Conservation (phyloP, 805 yeast species). For the Nakazawaea holstii region DNA sequence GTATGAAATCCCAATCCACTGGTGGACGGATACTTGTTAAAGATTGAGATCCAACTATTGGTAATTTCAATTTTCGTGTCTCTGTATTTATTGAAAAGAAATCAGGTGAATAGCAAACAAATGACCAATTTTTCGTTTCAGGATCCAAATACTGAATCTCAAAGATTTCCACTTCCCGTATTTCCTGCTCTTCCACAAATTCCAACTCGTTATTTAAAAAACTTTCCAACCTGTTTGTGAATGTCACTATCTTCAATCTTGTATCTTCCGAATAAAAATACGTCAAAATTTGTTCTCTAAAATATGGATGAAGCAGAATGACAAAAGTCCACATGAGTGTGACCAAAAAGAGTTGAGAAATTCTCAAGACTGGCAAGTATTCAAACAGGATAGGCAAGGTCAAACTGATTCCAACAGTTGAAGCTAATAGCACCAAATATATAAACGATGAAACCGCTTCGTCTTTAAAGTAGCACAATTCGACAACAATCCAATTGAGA, state of each 20-base stretch:
- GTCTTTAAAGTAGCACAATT: conserved; percentile 59
- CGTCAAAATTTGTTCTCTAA: conserved; percentile 41
- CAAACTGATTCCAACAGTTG: not conserved
- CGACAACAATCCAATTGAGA: conserved; percentile 39
- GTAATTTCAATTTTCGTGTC: conserved; percentile 25
- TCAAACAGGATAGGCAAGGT: conserved; percentile 14
- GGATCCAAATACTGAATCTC: conserved; percentile 57
- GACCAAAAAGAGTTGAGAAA: conserved; percentile 30
- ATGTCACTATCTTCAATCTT: conserved; percentile 41
- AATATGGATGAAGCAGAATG: conserved; percentile 46
- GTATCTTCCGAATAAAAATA: conserved; percentile 60
- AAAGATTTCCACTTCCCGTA: conserved; percentile 54
- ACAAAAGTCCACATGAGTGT: conserved; percentile 43
- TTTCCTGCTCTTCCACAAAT: conserved; percentile 34
- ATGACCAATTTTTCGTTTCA: conserved; percentile 53
- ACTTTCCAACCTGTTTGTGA: conserved; percentile 45
- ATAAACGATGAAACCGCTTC: conserved; percentile 52
- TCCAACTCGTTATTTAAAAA: conserved; percentile 33
- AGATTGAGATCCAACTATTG: conserved; percentile 21
- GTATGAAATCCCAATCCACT: conserved; percentile 46
- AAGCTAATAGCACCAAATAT: conserved; percentile 32
- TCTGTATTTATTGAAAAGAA: conserved; percentile 46
- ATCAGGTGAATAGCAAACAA: conserved; percentile 52
- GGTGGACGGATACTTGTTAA: conserved; percentile 50
- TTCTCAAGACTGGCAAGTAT: conserved; percentile 10